These are phyloP conservation scores for Debaryomyces castellii DNA, from an alignment of 805 yeast genomes.

Conservation along the genomic window DNA sequence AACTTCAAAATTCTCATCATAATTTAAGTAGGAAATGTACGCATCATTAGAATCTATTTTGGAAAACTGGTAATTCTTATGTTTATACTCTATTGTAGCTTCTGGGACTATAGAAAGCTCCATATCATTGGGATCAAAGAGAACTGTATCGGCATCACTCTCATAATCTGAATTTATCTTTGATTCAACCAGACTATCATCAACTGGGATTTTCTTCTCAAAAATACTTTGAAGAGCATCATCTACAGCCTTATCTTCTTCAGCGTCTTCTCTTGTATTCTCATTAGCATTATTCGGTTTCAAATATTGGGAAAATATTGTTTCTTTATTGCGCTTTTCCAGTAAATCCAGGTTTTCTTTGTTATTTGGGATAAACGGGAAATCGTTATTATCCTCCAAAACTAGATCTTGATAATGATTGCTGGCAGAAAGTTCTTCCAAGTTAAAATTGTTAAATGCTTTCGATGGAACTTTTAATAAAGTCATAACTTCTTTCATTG, in stretches of 20 bases:
- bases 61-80: conserved; percentile 4
- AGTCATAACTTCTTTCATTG: conserved; percentile 36
- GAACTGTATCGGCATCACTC: conserved; percentile 31
- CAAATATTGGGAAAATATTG: conserved; percentile 6
- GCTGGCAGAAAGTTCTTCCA: background rate
- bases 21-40: conserved; percentile 10
- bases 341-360: background rate
- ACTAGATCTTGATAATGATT: background rate
- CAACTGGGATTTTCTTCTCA: background rate
- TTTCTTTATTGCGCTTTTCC: background rate
- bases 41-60: conserved; percentile 12
- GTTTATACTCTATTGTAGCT: conserved; percentile 3
- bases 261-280: too few relatives aligned
- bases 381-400: background rate
- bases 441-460: conserved; percentile 2
- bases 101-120: conserved; percentile 1
- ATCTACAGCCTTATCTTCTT: background rate
- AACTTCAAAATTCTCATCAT: conserved; percentile 2
- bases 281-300: too few relatives aligned
- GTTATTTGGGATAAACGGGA: background rate
- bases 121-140: conserved; percentile 17
- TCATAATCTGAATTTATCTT: conserved; percentile 8
- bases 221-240: conserved; percentile 5
- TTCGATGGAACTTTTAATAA: conserved; percentile 29
- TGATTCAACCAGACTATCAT: background rate